Percentiles rank a stretch among this genome's conserved stretches.
phyloP scores from a whole-genome alignment of 2,329 filamentous ascomycete genomes.

The Helotiales sp. region DNA sequence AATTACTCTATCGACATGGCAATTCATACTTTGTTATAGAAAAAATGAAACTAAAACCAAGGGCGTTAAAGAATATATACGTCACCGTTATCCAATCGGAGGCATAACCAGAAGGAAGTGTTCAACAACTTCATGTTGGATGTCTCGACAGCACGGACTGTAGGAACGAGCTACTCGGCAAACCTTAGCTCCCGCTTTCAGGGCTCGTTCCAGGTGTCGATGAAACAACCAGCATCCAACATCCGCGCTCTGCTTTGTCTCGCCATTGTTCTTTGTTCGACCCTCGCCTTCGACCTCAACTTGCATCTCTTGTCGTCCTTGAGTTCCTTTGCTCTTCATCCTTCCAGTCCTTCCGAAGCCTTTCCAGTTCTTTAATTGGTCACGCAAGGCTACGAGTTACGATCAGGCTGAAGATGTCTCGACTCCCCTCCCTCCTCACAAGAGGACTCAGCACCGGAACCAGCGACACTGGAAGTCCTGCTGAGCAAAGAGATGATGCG shows the following conservation, averaged over 20 bases:
- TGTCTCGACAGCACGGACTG: neutral
- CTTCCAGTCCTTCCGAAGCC: constrained; percentile 9
- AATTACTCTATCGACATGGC: no score
- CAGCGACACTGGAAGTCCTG: constrained; percentile 65
- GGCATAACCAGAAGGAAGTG: neutral
- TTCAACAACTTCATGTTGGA: neutral
- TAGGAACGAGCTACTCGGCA: neutral
- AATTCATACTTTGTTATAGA: no score
- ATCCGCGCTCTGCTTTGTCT: constrained; percentile 4
- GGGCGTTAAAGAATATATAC: no score
- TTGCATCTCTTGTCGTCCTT: neutral
- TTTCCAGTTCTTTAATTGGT: no score
- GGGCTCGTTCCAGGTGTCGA: neutral
- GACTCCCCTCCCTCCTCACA: constrained; percentile 59
- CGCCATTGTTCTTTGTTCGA: constrained; percentile 10
- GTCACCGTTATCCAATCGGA: neutral
- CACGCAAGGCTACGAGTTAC: constrained; percentile 16
- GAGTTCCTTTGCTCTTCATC: neutral
- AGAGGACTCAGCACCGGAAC: constrained; percentile 62
- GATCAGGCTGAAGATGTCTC: constrained; percentile 47
- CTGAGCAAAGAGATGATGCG: constrained; percentile 72
- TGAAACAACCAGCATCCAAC: neutral
- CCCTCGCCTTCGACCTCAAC: neutral
- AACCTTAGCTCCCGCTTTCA: neutral
- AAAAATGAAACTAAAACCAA: neutral